phyloP scores from a whole-genome alignment of 1,284 basidiomycete genomes.

The Schizopora paradoxa region DNA sequence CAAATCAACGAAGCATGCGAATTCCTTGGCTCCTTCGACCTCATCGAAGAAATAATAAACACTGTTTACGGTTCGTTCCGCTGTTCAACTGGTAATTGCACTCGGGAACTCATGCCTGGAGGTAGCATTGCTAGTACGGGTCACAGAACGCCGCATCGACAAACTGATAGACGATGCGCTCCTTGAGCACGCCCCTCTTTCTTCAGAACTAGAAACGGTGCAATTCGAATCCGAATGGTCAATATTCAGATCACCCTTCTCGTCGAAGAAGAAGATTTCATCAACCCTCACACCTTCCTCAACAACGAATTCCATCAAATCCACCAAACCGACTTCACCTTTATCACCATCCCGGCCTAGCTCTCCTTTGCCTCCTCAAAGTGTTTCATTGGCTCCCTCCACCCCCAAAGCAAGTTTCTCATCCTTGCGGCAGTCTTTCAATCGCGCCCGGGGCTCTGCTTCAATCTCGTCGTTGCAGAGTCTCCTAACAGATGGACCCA shows the following conservation, averaged over 20 bases:
- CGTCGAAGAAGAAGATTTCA: slow-evolving; percentile 57
- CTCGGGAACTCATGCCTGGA: slow-evolving; percentile 14
- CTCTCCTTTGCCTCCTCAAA: slow-evolving; percentile 39
- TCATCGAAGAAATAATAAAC: slow-evolving; percentile 87
- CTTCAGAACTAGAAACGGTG: slow-evolving; percentile 75
- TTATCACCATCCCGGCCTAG: slow-evolving; percentile 32
- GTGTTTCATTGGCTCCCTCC: slow-evolving; percentile 34
- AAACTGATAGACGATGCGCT: slow-evolving; percentile 78
- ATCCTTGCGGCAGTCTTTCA: slow-evolving; percentile 58
- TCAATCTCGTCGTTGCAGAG: slow-evolving; percentile 42
- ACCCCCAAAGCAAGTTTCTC: slow-evolving; percentile 53
- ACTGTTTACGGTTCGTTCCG: slow-evolving; percentile 79
- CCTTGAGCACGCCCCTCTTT: slow-evolving; percentile 78
- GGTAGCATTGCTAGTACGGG: slow-evolving; percentile 90
- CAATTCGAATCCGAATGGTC: slow-evolving; percentile 98
- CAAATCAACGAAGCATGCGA: slow-evolving; percentile 73
- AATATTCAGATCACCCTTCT: slow-evolving; percentile 72
- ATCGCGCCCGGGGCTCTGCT: slow-evolving; percentile 42
- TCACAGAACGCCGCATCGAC: slow-evolving; percentile 87
- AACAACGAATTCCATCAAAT: slow-evolving; percentile 28
- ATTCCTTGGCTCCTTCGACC: slow-evolving; percentile 70
- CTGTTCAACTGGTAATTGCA: neutral
- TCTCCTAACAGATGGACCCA: slow-evolving; percentile 44
- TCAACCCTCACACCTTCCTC: slow-evolving; percentile 29
- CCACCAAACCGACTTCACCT: slow-evolving; percentile 10